Conservation (phyloP, 192 early-diverging fungal species). For the Coemansia sp. region DNA sequence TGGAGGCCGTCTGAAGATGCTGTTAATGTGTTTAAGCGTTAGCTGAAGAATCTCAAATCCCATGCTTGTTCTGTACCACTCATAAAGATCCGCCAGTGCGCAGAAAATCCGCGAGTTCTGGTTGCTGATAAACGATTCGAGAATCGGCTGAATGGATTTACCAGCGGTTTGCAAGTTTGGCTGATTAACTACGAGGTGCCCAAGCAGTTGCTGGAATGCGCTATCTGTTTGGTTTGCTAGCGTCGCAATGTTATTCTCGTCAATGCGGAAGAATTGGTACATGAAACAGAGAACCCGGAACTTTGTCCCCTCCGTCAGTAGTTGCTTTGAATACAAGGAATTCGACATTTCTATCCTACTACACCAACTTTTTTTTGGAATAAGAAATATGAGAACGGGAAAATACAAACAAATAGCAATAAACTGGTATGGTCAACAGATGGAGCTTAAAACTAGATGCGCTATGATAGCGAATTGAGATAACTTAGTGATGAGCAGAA, state of each 20-base stretch:
- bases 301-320: conserved; percentile 29
- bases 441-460: not conserved
- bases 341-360: conserved; percentile 2
- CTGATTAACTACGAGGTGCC: conserved; percentile 17
- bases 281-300: conserved; percentile 34
- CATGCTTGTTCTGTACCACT: conserved; percentile 25
- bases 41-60: conserved; percentile 24
- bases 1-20: conserved; percentile 43
- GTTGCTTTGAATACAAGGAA: conserved; percentile 15
- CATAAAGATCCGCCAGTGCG: conserved; percentile 21
- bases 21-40: conserved; percentile 33
- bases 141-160: conserved; percentile 6
- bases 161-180: conserved; percentile 12
- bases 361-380: not conserved
- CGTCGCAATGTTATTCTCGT: conserved; percentile 24
- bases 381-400: too few relatives aligned
- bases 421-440: not conserved
- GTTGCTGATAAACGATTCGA: conserved; percentile 48
- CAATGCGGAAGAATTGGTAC: conserved; percentile 30
- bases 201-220: conserved; percentile 11
- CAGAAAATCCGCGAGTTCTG: conserved; percentile 44
- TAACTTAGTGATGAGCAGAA: conserved; percentile 2
- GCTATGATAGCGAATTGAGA: not conserved
- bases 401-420: not conserved
- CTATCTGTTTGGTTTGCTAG: conserved; percentile 21